A percentile compares a stretch with the other conserved stretches of the same genome.
phyloP scores from a whole-genome alignment of 2,329 filamentous ascomycete genomes.

The Fusarium papillatum region DNA sequence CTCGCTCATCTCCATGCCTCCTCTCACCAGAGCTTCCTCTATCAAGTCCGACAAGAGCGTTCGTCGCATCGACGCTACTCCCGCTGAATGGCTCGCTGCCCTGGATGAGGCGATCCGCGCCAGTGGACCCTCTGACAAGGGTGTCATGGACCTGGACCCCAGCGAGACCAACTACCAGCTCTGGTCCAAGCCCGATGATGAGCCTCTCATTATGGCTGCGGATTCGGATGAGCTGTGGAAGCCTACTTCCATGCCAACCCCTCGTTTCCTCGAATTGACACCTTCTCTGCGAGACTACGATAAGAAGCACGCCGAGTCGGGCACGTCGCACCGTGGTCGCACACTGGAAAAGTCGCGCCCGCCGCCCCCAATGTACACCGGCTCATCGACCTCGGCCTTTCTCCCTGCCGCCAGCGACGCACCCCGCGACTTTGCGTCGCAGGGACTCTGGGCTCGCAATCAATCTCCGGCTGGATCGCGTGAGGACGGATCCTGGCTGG shows the following conservation, averaged over 20 bases:
- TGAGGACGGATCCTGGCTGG: slow-evolving; percentile 41
- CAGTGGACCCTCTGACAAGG: slow-evolving; percentile 27
- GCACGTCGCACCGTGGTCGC: slow-evolving; percentile 39
- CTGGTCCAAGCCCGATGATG: slow-evolving; percentile 38
- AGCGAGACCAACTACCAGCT: slow-evolving; percentile 39
- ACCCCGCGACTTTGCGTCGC: slow-evolving; percentile 44
- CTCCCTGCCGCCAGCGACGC: slow-evolving; percentile 39
- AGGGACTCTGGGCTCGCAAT: slow-evolving; percentile 38
- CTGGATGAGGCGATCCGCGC: slow-evolving; percentile 46
- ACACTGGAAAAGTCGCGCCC: slow-evolving; percentile 32
- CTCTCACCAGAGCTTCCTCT: slow-evolving; percentile 35
- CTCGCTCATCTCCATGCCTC: slow-evolving; percentile 21
- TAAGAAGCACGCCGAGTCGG: slow-evolving; percentile 32
- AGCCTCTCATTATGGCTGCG: slow-evolving; percentile 5
- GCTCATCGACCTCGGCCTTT: slow-evolving; percentile 40
- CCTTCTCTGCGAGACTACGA: slow-evolving; percentile 35
- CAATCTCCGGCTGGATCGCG: slow-evolving; percentile 28
- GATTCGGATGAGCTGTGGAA: slow-evolving; percentile 39
- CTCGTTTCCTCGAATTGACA: slow-evolving; percentile 38
- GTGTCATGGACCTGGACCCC: slow-evolving; percentile 10
- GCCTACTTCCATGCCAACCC: slow-evolving; percentile 19
- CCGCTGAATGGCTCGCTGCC: slow-evolving; percentile 54
- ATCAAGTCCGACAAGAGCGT: slow-evolving; percentile 32
- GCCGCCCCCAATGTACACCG: slow-evolving; percentile 38
- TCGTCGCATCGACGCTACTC: slow-evolving; percentile 41